These are phyloP conservation scores for Pouteria campechiana DNA, from an alignment of 179 eudicot genomes.

Conservation along the genomic window DNA sequence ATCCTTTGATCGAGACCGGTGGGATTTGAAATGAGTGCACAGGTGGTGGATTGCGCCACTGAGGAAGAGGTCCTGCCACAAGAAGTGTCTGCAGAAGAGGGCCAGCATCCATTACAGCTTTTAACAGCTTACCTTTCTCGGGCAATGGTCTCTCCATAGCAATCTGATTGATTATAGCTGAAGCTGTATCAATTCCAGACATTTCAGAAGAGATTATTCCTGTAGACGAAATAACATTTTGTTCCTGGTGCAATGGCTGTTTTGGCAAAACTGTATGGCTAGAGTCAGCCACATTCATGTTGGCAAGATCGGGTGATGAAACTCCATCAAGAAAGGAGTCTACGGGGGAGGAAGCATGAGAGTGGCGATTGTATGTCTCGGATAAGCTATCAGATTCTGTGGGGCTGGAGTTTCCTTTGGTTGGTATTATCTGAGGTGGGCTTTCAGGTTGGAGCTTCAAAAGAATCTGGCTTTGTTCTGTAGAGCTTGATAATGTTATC, in stretches of 20 bases:
- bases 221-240: background rate
- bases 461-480: no score
- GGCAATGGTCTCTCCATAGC: conserved; percentile 49
- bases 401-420: conserved; percentile 24
- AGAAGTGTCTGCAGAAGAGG: conserved; percentile 70
- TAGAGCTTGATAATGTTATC: background rate
- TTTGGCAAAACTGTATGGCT: conserved; percentile 2
- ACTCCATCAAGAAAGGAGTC: conserved; percentile 18
- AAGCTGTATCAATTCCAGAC: conserved; percentile 21
- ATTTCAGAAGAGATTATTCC: background rate
- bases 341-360: conserved; percentile 11
- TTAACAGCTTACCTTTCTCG: conserved; percentile 50
- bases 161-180: conserved; percentile 33
- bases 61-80: conserved; percentile 69
- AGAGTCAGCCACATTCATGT: conserved; percentile 13
- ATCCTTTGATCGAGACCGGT: conserved; percentile 27
- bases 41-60: conserved; percentile 76
- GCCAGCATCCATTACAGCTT: conserved; percentile 63
- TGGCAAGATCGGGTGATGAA: conserved; percentile 12
- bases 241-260: conserved; percentile 7
- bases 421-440: conserved; percentile 12
- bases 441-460: conserved; percentile 9
- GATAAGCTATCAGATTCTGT: conserved; percentile 30
- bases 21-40: conserved; percentile 32
- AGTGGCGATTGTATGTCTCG: conserved; percentile 13